Evolutionary conservation across 1,139 yeast species (phyloP).

Genomic region (Geotrichum cucujoidarum): DNA sequence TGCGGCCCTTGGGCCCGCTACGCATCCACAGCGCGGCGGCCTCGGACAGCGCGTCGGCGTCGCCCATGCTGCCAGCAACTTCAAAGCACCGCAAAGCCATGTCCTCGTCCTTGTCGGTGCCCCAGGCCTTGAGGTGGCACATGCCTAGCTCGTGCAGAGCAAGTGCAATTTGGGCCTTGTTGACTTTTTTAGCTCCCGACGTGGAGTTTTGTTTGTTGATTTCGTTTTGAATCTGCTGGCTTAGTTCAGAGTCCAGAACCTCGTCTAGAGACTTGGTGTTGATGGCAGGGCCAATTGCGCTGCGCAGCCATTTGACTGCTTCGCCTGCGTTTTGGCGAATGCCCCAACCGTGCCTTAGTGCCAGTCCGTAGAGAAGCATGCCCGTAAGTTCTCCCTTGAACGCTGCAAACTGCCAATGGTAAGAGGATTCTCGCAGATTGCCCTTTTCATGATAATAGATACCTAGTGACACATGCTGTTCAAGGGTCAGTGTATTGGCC

Average conservation of each 20-base stretch:
- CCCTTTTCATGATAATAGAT: constrained; percentile 52
- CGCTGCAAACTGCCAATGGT: constrained; percentile 61
- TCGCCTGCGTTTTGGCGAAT: constrained; percentile 53
- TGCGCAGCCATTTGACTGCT: constrained; percentile 58
- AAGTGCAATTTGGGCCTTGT: constrained; percentile 35
- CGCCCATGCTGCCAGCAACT: constrained; percentile 64
- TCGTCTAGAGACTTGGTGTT: background rate
- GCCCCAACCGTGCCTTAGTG: constrained; percentile 68
- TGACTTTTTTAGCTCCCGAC: constrained; percentile 16
- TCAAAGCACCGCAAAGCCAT: constrained; percentile 58
- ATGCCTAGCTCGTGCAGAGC: constrained; percentile 59
- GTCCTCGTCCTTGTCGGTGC: constrained; percentile 49
- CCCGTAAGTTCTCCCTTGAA: constrained; percentile 58
- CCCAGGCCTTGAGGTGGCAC: constrained; percentile 56
- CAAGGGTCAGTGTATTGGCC: constrained; percentile 28
- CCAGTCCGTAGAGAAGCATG: constrained; percentile 65
- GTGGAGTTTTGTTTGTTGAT: background rate
- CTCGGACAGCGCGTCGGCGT: constrained; percentile 61
- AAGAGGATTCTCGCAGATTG: constrained; percentile 62
- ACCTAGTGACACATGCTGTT: constrained; percentile 50
- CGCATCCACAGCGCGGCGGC: constrained; percentile 67
- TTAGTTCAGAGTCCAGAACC: background rate
- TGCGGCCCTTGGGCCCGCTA: constrained; percentile 48
- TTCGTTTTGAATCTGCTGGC: background rate
- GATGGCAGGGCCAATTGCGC: constrained; percentile 38